These are phyloP conservation scores for Arthrinium phaeospermum DNA, from an alignment of 2,329 filamentous ascomycete genomes.

Conservation along the genomic window DNA sequence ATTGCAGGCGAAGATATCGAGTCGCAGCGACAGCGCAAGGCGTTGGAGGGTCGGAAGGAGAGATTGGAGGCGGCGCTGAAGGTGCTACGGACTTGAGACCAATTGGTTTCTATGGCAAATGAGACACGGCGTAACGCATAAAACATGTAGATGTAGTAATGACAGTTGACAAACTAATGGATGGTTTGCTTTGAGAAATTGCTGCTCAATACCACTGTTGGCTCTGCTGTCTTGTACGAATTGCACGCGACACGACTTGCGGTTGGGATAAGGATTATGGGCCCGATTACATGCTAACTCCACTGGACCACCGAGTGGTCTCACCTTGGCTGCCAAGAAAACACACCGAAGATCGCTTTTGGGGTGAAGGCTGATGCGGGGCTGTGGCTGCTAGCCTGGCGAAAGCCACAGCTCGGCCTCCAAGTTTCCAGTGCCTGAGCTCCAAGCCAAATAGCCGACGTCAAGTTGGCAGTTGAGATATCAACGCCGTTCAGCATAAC, in stretches of 20 bases:
- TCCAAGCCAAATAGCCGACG: constrained; percentile 10
- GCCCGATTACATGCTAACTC: not conserved
- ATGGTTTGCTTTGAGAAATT: not conserved
- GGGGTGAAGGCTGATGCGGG: constrained; percentile 4
- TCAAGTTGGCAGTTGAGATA: constrained; percentile 9
- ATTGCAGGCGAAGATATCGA: constrained; percentile 54
- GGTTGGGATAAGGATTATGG: constrained; percentile 1
- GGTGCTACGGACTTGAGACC: constrained; percentile 19
- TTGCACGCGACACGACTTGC: not conserved
- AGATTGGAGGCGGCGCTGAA: constrained; percentile 40
- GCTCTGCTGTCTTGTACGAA: not conserved
- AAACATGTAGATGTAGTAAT: not conserved
- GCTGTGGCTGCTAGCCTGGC: constrained; percentile 1
- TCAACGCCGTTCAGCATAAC: constrained; percentile 9
- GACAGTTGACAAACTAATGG: too few species aligned
- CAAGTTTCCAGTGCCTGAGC: constrained; percentile 3
- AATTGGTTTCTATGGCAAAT: not conserved
- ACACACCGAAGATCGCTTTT: constrained; percentile 5
- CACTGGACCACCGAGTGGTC: not conserved
- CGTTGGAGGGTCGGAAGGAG: constrained; percentile 45
- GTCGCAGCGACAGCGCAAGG: constrained; percentile 38
- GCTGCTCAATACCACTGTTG: not conserved
- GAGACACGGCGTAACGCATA: too few species aligned
- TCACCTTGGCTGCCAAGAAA: constrained; percentile 1
- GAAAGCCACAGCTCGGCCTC: constrained; percentile 3